Evolutionary conservation across 192 early-diverging fungal genomes (phyloP), one percentile per base, ranked within the genome.

Genomic region (Linnemannia hyalina): DNA sequence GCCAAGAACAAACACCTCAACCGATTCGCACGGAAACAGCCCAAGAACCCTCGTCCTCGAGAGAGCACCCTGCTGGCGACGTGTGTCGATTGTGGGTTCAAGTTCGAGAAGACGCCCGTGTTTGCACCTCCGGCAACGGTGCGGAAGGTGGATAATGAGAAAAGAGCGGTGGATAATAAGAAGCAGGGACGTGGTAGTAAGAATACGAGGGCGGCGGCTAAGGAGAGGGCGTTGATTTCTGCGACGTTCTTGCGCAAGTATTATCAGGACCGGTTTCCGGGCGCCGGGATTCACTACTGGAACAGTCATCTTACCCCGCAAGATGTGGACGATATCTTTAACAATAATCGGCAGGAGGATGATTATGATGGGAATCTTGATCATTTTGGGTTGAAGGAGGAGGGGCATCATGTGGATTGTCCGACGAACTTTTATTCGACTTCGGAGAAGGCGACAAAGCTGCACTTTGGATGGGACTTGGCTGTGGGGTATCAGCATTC

Each of bases 71-170:
- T 74, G 11, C 32, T 77, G 9, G 49, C 44, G 15, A 77, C 76
- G 36, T 83, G 81, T 35, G 81, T 83, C 3, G 76, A 83, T 7
- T 83, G 81, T 26, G 81, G 81, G 11, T 83, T 29, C 47, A 65
- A 69, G 60, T 74, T 83, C 40, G 32, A 57, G 13, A 83, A 83
- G 63, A 44, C 68, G 18, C 70, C 44, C 1, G 22, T 83, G 2
- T 83, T 77, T 55, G n/a, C 4, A 16, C 44, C 23, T n/a, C n/a
- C 72, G 1, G 72, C 72, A 5, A 73, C 41, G n/a, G 71, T 46
- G 42, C 44, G 72, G 2, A 11, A 49, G 81, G 71, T 20, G n/a
- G 29, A 32, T 7, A 15, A 16, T 10, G 29, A 2, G 16, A 23
- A 52, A 13, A 49, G 46, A 22, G 72, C 26, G n/a, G 46, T 18